phyloP scores from a whole-genome alignment of 169 alveolate species.

The Cytauxzoon felis region DNA sequence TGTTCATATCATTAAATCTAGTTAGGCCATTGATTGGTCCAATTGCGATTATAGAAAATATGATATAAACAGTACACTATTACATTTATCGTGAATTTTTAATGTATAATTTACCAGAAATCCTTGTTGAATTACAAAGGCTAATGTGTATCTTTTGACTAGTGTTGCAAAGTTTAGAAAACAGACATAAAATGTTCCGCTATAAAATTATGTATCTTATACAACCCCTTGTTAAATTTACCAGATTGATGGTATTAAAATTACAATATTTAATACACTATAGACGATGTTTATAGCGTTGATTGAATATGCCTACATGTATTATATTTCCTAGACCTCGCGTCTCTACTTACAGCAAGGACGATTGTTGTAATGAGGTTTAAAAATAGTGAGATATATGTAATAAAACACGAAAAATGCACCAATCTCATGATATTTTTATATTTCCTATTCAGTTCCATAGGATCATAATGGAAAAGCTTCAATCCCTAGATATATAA shows the following conservation, averaged over 20 bases:
- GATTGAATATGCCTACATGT: constrained; percentile 6
- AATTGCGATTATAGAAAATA: constrained; percentile 14
- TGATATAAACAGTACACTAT: constrained; percentile 14
- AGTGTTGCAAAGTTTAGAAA: constrained; percentile 8
- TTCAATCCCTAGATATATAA: constrained; percentile 17
- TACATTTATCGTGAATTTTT: not conserved
- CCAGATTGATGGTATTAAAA: constrained; percentile 25
- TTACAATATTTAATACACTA: constrained; percentile 20
- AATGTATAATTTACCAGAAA: not conserved
- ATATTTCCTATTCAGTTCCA: not conserved
- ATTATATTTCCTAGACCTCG: not conserved
- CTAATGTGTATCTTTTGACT: not conserved
- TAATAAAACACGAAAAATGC: constrained; percentile 6
- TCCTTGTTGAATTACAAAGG: not conserved
- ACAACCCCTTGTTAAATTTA: not conserved
- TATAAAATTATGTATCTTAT: not conserved
- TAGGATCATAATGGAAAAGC: constrained; percentile 16
- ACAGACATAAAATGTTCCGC: constrained; percentile 11
- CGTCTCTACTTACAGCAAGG: constrained; percentile 22
- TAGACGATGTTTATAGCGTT: constrained; percentile 22
- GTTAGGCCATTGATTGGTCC: constrained; percentile 37
- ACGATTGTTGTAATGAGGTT: constrained; percentile 11
- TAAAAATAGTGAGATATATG: constrained; percentile 1
- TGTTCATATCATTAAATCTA: constrained; percentile 7
- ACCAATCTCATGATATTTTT: not conserved